Evolutionary conservation across 164 flowering plant genomes (phyloP).

Genomic region (Stephania yunnanensis): DNA sequence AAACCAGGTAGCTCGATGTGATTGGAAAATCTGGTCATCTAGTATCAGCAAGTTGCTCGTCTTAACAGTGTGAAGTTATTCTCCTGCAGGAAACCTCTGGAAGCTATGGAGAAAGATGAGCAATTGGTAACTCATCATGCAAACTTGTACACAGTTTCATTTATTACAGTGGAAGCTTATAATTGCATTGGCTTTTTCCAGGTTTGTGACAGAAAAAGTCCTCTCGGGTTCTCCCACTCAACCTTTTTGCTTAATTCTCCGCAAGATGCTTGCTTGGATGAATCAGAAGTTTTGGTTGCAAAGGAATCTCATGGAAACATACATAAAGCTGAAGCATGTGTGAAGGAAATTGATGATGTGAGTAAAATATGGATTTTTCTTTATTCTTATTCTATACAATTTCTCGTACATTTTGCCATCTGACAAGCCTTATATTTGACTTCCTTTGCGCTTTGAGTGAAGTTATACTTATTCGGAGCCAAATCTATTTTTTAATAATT

Average conservation of each 20-base stretch:
- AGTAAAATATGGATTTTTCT: constrained; percentile 22
- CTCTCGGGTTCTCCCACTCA: constrained; percentile 15
- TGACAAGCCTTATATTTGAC: background rate
- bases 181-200: constrained; percentile 13
- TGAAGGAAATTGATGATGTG: constrained; percentile 82
- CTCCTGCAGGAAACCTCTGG: constrained; percentile 32
- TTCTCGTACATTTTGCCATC: background rate
- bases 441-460: background rate
- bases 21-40: background rate
- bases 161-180: background rate
- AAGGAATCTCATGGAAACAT: constrained; percentile 52
- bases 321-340: constrained; percentile 74
- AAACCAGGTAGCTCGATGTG: constrained; percentile 42
- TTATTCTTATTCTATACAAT: background rate
- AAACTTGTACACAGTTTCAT: background rate
- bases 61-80: constrained; percentile 5
- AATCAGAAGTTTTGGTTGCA: constrained; percentile 28
- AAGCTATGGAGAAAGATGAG: constrained; percentile 22
- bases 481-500: background rate
- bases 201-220: constrained; percentile 27
- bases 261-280: constrained; percentile 23
- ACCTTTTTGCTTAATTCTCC: constrained; percentile 20
- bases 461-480: background rate
- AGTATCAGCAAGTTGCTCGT: background rate
- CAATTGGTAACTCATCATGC: constrained; percentile 28